Evolutionary conservation across 495 filamentous ascomycete species (phyloP), one percentile per base, ranked within the genome.

Genomic region (Aspergillus incahuasiensis): DNA sequence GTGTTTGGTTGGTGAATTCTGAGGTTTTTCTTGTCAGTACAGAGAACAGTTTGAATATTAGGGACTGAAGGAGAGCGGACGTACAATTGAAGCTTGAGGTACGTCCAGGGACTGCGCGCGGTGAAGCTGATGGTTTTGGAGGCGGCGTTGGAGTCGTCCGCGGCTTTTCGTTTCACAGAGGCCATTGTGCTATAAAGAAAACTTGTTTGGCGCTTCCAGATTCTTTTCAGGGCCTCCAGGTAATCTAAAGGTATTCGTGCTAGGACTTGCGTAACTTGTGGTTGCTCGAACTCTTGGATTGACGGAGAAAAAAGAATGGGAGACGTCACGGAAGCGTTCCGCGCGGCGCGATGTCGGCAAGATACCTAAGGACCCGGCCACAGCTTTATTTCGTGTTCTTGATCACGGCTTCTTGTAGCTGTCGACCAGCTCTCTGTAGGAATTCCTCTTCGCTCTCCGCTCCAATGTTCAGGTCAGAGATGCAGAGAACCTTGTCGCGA

Each of bases 401-500:
- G 6, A 48, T 28, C 5, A 61, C 30, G 18, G 52, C 60, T 0
- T 59, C 58, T 42, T 56, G 40, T 15, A 63, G 41, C 20, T 34
- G 54, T 22, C 46, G 12, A 18, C 38, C 55, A 32, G 61, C 56
- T 21, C 60, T 51, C 21, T 63, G 58, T n/a, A 74, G 48, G 25
- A 68, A 67, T 13, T 38, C 48, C 21, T 71, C 65, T 35, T 75
- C 65, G 32, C 52, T 53, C 9, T 64, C 63, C 4, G 56, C 25
- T 20, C 56, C 64, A 41, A 72, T 66, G 6, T 61, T 48, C 39
- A 75, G 19, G 35, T 63, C 65, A 40, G 52, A 19, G 28, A 82
- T 56, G 52, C 67, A 64, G 16, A 86, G 58, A 0, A 78, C 86
- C 69, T 90, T 88, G 45, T 81, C 80, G 16, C 80, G 66, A 16